Evolutionary conservation across 768 basidiomycete species (phyloP).

Genomic region (Boletus speciosus): DNA sequence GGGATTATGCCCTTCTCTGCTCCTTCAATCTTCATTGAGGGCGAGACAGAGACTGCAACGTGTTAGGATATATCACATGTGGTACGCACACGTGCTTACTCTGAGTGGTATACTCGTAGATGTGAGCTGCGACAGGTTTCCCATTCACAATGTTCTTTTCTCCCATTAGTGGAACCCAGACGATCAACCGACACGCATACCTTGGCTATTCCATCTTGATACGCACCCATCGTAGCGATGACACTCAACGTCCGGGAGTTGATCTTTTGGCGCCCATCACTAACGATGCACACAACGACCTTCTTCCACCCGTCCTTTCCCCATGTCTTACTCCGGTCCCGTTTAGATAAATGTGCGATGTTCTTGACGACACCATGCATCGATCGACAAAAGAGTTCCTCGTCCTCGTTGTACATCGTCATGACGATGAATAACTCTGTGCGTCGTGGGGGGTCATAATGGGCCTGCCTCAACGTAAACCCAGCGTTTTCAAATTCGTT

Average conservation of each 20-base stretch:
- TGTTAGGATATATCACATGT: slow-evolving; percentile 6
- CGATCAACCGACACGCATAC: slow-evolving; percentile 32
- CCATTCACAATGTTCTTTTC: slow-evolving; percentile 70
- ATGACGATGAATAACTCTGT: slow-evolving; percentile 97
- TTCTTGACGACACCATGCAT: slow-evolving; percentile 98
- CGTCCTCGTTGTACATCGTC: slow-evolving; percentile 97
- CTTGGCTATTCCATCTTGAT: slow-evolving; percentile 93
- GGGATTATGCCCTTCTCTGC: slow-evolving; percentile 80
- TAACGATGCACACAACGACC: slow-evolving; percentile 90
- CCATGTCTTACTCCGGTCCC: slow-evolving; percentile 91
- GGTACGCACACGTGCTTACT: slow-evolving; percentile 37
- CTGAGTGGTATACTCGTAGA: slow-evolving; percentile 94
- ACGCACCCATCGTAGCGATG: slow-evolving; percentile 89
- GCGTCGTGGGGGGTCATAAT: slow-evolving; percentile 85
- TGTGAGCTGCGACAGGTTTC: slow-evolving; percentile 81
- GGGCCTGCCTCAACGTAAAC: slow-evolving; percentile 86
- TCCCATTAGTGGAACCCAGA: slow-evolving; percentile 1
- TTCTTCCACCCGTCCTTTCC: slow-evolving; percentile 98
- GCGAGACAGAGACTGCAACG: slow-evolving; percentile 68
- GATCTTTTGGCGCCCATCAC: slow-evolving; percentile 82
- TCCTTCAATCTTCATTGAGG: slow-evolving; percentile 77
- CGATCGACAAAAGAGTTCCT: slow-evolving; percentile 84
- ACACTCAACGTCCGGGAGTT: slow-evolving; percentile 80
- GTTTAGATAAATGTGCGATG: slow-evolving; percentile 80
- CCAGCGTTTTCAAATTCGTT: slow-evolving; percentile 81